These are phyloP conservation scores for Apodospora peruviana DNA, from an alignment of 495 filamentous ascomycete species.

Conservation along the genomic window DNA sequence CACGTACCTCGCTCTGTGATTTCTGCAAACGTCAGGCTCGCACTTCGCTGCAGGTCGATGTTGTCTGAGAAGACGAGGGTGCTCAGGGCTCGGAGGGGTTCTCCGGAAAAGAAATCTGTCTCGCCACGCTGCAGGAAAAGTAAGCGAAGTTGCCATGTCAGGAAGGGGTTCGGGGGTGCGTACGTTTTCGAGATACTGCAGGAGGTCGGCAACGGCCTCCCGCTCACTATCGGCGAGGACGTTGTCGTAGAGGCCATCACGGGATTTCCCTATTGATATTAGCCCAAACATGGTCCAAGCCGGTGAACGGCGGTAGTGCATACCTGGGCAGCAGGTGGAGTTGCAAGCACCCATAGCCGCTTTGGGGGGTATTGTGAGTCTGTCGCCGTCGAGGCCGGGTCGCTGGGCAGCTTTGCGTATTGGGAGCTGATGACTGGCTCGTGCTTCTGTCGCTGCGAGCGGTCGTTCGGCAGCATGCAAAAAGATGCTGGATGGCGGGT, in stretches of 20 bases:
- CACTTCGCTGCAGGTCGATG: slow-evolving; percentile 95
- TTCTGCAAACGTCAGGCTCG: slow-evolving; percentile 96
- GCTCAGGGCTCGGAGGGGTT: slow-evolving; percentile 89
- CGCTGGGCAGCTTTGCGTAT: slow-evolving; percentile 2
- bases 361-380: slow-evolving; percentile 4
- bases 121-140: slow-evolving; percentile 63
- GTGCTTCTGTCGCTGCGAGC: slow-evolving; percentile 4
- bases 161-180: slow-evolving; percentile 15
- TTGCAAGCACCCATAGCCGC: slow-evolving; percentile 37
- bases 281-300: not conserved
- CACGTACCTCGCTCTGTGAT: slow-evolving; percentile 93
- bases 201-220: slow-evolving; percentile 91
- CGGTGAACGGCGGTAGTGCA: slow-evolving; percentile 2
- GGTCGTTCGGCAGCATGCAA: slow-evolving; percentile 7
- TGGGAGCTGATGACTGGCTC: slow-evolving; percentile 4
- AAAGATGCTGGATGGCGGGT: not conserved
- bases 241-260: slow-evolving; percentile 92
- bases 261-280: slow-evolving; percentile 62
- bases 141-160: slow-evolving; percentile 13
- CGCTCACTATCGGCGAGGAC: slow-evolving; percentile 93
- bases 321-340: slow-evolving; percentile 37
- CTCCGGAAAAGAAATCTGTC: slow-evolving; percentile 96
- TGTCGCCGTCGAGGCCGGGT: slow-evolving; percentile 7
- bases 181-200: slow-evolving; percentile 95
- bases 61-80: slow-evolving; percentile 98